These are phyloP conservation scores for Geum urbanum DNA, from an alignment of 306 rosid genomes.

Conservation along the genomic window DNA sequence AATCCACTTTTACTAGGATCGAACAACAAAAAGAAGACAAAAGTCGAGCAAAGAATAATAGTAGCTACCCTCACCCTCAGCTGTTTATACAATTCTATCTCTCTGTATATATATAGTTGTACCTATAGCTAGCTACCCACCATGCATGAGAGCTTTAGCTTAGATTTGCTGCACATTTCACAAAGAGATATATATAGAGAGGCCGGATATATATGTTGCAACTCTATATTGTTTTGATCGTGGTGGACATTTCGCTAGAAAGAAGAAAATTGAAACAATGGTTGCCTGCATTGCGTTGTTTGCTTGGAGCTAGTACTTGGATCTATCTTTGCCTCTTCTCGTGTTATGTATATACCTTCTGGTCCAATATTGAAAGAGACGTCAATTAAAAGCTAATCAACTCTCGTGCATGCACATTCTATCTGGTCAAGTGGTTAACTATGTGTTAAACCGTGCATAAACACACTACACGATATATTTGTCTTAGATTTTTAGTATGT, in stretches of 20 bases:
- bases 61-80: background rate
- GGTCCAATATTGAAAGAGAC: background rate
- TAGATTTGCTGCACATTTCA: background rate
- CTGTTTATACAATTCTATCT: background rate
- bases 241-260: conserved; percentile 13
- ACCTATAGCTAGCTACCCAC: background rate
- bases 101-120: background rate
- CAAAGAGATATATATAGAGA: background rate
- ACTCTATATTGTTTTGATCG: background rate
- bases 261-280: background rate
- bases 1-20: conserved; percentile 32
- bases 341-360: background rate
- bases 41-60: conserved; percentile 15
- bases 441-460: too few species aligned
- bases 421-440: too few species aligned
- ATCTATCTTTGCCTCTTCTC: background rate
- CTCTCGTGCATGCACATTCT: background rate
- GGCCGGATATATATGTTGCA: too few species aligned
- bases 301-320: background rate
- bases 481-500: too few species aligned
- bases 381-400: background rate
- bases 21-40: conserved; percentile 38
- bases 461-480: too few species aligned
- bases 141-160: too few species aligned
- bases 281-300: background rate